Percentiles rank a stretch among this genome's conserved stretches.
phyloP scores from a whole-genome alignment of 352 stramenopile species.

The Peronospora belbahrii region DNA sequence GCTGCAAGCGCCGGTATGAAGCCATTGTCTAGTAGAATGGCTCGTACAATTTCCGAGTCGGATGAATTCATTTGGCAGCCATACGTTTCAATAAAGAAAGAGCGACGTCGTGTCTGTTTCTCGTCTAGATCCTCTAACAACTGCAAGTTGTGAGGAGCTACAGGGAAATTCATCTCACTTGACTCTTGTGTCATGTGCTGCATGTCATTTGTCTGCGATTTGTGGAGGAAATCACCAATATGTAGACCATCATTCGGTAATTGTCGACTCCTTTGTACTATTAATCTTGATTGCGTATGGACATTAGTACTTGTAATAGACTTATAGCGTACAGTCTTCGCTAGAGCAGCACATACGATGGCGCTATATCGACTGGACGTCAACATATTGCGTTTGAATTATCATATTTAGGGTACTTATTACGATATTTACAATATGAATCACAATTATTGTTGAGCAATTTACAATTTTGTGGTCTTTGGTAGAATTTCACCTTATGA shows the following conservation, averaged over 20 bases:
- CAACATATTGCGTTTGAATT: no score
- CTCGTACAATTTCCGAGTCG: constrained; percentile 96
- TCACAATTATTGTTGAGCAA: no score
- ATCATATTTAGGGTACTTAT: no score
- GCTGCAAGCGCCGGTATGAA: constrained; percentile 55
- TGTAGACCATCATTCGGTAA: constrained; percentile 38
- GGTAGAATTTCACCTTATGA: no score
- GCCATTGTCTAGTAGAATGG: constrained; percentile 82
- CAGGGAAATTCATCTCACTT: constrained; percentile 77
- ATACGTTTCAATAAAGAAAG: constrained; percentile 92
- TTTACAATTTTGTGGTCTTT: no score
- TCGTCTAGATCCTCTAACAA: constrained; percentile 51
- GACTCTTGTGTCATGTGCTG: constrained; percentile 23
- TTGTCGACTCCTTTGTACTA: constrained; percentile 22
- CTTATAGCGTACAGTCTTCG: constrained; percentile 15
- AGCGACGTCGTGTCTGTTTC: constrained; percentile 20
- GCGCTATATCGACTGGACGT: no score
- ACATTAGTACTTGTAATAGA: constrained; percentile 19
- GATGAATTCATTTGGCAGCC: constrained; percentile 99
- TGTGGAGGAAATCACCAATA: constrained; percentile 69
- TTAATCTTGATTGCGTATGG: neutral
- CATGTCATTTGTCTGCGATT: constrained; percentile 33
- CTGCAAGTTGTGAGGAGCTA: constrained; percentile 23
- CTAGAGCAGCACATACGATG: neutral
- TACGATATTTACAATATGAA: no score